Evolutionary conservation across 208 protist species (phyloP), one percentile per base, ranked within the genome.

Genomic region (Leishmania amazonensis): DNA sequence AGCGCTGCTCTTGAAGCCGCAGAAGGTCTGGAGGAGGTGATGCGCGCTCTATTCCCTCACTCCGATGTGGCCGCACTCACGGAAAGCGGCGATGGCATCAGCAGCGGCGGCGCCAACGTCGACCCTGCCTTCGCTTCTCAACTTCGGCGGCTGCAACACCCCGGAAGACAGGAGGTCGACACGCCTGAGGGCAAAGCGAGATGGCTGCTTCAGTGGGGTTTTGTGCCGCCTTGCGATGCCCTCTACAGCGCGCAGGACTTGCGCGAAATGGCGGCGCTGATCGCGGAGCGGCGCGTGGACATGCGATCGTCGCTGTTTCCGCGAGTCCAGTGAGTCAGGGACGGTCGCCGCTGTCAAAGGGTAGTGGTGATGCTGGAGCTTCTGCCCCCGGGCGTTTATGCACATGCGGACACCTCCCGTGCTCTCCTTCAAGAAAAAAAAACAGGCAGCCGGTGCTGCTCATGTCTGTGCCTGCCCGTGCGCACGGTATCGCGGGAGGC

Each of bases 151-250:
- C 65, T 86, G 45, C 68, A 80, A 35, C 84, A 90, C 74, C 76
- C 78, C 1, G 80, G 82, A 8, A 72, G 42, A 38, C 89, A 90
- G 57, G 83, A 91, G 72, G 83, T 93, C 0, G 51, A 87, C 40
- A 90, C 86, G 2, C 70, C 67, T 4, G 94, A 96, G 81, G 94
- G 94, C 49, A 78, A 85, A 2, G 92, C 90, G 42, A 80, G 78
- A 17, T 97, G 94, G 92, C 78, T 83, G 77, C 78, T 94, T 72
- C 91, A 95, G 87, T 97, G 94, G 92, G 94, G 94, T 57, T 97
- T 97, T 76, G 86, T 95, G 77, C 94, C 94, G 21, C 57, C 81
- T 28, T 83, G 75, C 31, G 92, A 95, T 72, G 87, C 91, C 19
- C 82, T 94, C 49, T 96, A 90, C 87, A 90, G 87, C 40, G 89